Evolutionary conservation across 192 early-diverging fungal species (phyloP), one percentile per base, ranked within the genome.

Genomic region (Entomortierella parvispora): DNA sequence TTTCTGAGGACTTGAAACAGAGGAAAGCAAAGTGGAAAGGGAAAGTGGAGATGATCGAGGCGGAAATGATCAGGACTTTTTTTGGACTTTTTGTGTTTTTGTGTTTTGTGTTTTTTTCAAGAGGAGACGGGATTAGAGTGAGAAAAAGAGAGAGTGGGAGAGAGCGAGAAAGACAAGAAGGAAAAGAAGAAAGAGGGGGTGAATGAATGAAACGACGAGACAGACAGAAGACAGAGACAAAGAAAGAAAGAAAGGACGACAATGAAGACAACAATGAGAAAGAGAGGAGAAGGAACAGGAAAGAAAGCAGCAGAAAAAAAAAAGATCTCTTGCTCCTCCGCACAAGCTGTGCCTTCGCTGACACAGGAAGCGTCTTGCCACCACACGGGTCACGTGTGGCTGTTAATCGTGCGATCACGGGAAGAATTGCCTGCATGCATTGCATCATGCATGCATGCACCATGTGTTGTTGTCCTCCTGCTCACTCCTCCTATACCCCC

Each of bases 281-380:
- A 48, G 34, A 29, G 29, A 53, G 18, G n/a, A 52, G 47, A 50
- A 42, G 5, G 32, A 33, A 34, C 53, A 50, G 62, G 51, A 50
- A 50, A 48, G 53, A 64, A 51, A 12, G 34, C 28, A 15, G 46
- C 25, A 23, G 12, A 11, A 32, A 61, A 61, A 61, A 34, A n/a
- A 34, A 57, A n/a, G n/a, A n/a, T n/a, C n/a, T n/a, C n/a, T n/a
- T n/a, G n/a, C n/a, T n/a, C n/a, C n/a, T n/a, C n/a, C n/a, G n/a
- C n/a, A n/a, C n/a, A n/a, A n/a, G n/a, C n/a, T n/a, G n/a, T n/a
- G n/a, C n/a, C n/a, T n/a, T n/a, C n/a, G n/a, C n/a, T n/a, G n/a
- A n/a, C n/a, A n/a, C n/a, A n/a, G 31, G 31, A 53, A 53, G 31
- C 51, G 59, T 62, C 45, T 48, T 32, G 59, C 33, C 31, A 46